Conservation (phyloP, 192 early-diverging fungal genomes). For the Diversispora epigaea region DNA sequence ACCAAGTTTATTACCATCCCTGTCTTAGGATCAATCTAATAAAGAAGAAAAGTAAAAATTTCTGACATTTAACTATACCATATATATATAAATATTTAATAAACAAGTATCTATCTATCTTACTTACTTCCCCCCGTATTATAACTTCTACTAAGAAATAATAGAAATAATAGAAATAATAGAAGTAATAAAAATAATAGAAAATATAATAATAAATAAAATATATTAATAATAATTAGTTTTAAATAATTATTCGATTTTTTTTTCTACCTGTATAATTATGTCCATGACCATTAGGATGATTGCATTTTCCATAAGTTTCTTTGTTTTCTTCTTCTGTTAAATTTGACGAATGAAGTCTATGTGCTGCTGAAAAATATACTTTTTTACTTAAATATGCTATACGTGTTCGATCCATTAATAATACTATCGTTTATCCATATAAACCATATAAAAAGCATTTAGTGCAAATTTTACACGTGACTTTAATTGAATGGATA, state of each 20-base stretch:
- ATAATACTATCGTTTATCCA: too few relatives aligned
- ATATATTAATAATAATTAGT: background rate
- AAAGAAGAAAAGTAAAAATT: background rate
- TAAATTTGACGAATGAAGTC: slow-evolving; percentile 75
- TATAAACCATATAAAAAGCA: too few relatives aligned
- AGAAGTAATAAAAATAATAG: background rate
- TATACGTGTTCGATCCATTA: slow-evolving; percentile 22
- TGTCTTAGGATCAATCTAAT: slow-evolving; percentile 65
- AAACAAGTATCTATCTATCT: background rate
- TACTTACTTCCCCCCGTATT: slow-evolving; percentile 64
- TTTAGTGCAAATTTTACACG: too few relatives aligned
- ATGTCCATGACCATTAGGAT: slow-evolving; percentile 83
- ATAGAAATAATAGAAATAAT: slow-evolving; percentile 4
- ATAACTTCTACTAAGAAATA: slow-evolving; percentile 60
- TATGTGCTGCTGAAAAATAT: slow-evolving; percentile 87
- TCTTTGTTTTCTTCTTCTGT: slow-evolving; percentile 68
- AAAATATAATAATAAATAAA: too few relatives aligned
- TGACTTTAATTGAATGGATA: too few relatives aligned
- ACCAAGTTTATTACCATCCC: slow-evolving; percentile 88
- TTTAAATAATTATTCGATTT: background rate
- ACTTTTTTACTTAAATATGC: slow-evolving; percentile 74
- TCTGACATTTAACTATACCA: too few relatives aligned
- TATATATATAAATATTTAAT: background rate
- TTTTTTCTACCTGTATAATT: slow-evolving; percentile 71
- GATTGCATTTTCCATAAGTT: slow-evolving; percentile 89